Evolutionary conservation across 192 early-diverging fungal genomes (phyloP), one percentile per base, ranked within the genome.

Genomic region (Mortierella claussenii): DNA sequence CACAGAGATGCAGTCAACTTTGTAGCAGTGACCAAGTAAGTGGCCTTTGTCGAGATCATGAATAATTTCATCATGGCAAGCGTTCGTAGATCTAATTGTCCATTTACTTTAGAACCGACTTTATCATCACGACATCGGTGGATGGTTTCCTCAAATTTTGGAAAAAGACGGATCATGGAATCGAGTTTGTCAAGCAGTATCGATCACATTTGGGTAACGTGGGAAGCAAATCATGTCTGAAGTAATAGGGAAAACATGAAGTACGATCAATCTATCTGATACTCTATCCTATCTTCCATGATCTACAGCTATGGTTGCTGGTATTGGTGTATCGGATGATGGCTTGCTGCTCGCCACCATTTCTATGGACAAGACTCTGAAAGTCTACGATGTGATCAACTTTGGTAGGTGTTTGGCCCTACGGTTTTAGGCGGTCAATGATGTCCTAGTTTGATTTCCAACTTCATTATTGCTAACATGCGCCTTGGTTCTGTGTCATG

Each of bases 141-240:
- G 96, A 99, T 80, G 98, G 98, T 1, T 97, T 97, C 64, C 88
- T 99, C 15, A 99, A 99, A 80, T 99, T 98, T 57, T 99, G 98
- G 98, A 98, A 99, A 76, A 98, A 97, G 83, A 89, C 92, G 20
- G 87, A 83, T 6, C 82, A 83, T 36, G 98, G 97, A 13, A 92
- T 99, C 44, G 98, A 99, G 80, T 99, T 99, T 86, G 97, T 98
- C 33, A 99, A 99, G 81, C 96, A 97, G 73, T 99, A 93, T 76
- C 85, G 94, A 7, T 88, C 96, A 0, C 97, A 98, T 79, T 50
- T 97, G 11, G 89, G 89, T 60, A 83, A 84, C 47, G 54, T 46
- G 12, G 17, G 32, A 18, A n/a, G 17, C 12, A 31, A 28, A 13
- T 4, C 18, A 34, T 52, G 47, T 21, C 21, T 9, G 21, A 30